Conservation (phyloP, 75 land plant species). For the Azolla pinnata region DNA sequence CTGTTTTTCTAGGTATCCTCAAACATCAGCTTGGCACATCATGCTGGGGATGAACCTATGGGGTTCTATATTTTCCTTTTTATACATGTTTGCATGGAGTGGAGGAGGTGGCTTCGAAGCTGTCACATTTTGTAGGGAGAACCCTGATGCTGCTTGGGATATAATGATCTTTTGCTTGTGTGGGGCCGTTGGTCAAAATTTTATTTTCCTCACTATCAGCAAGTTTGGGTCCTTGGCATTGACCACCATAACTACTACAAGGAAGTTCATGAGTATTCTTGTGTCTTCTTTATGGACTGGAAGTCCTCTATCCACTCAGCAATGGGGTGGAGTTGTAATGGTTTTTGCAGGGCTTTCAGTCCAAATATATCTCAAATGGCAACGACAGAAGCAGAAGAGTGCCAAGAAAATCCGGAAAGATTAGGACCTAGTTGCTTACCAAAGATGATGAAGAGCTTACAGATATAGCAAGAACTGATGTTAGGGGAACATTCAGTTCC, state of each 20-base stretch:
- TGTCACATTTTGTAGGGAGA: slow-evolving; percentile 58
- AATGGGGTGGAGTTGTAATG: slow-evolving; percentile 87
- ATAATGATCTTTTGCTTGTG: slow-evolving; percentile 83
- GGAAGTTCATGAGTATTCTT: slow-evolving; percentile 95
- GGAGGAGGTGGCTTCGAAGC: slow-evolving; percentile 75
- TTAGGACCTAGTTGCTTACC: too few species aligned
- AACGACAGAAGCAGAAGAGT: slow-evolving; percentile 21
- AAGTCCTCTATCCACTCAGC: slow-evolving; percentile 68
- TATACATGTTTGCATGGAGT: slow-evolving; percentile 81
- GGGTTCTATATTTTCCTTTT: slow-evolving; percentile 73
- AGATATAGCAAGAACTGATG: too few species aligned
- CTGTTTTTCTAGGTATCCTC: slow-evolving; percentile 67
- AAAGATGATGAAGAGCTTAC: too few species aligned
- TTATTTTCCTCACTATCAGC: slow-evolving; percentile 93
- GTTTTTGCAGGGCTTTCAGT: slow-evolving; percentile 83
- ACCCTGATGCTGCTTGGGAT: slow-evolving; percentile 97
- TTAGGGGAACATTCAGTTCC: too few species aligned
- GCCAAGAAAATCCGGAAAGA: too few species aligned
- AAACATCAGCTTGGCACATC: slow-evolving; percentile 89
- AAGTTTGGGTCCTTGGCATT: slow-evolving; percentile 84
- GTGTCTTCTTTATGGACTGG: slow-evolving; percentile 86
- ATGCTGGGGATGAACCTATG: slow-evolving; percentile 99
- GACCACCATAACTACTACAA: slow-evolving; percentile 93
- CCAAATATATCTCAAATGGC: slow-evolving; percentile 89
- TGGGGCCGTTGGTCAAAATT: slow-evolving; percentile 96